These are phyloP conservation scores for Halophytophthora batemanensis DNA, from an alignment of 352 stramenopile genomes.

Conservation along the genomic window DNA sequence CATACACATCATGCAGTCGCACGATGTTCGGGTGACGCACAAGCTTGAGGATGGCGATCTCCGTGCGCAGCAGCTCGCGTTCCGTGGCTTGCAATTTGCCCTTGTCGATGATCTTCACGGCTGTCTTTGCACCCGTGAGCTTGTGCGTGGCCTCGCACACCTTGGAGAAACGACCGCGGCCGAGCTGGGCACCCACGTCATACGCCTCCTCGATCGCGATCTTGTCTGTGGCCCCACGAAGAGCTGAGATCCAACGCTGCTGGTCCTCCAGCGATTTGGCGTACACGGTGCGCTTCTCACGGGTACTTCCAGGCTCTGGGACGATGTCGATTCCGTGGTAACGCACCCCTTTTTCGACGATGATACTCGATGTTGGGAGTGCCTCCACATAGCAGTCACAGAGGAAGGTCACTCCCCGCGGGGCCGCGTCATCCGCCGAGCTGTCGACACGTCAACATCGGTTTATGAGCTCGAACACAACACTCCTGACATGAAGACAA, in stretches of 20 bases:
- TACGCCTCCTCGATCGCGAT: conserved; percentile 90
- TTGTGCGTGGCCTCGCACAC: conserved; percentile 83
- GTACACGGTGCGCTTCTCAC: conserved; percentile 84
- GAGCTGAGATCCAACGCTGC: conserved; percentile 66
- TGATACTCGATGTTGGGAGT: conserved; percentile 37
- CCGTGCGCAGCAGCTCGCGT: conserved; percentile 87
- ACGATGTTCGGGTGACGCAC: conserved; percentile 90
- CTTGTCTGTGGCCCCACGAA: conserved; percentile 85
- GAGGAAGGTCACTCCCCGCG: conserved; percentile 75
- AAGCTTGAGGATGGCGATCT: conserved; percentile 94
- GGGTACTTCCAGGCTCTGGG: conserved; percentile 55
- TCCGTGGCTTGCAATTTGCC: conserved; percentile 83
- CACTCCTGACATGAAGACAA: conserved; percentile 1
- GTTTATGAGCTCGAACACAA: neutral
- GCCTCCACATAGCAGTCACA: conserved; percentile 80
- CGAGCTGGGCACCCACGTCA: conserved; percentile 84
- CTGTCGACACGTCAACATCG: conserved; percentile 14
- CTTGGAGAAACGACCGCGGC: conserved; percentile 85
- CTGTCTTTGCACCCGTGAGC: conserved; percentile 58
- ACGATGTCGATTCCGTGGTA: conserved; percentile 90
- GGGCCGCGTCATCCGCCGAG: conserved; percentile 62
- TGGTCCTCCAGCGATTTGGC: conserved; percentile 71
- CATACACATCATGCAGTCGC: conserved; percentile 87
- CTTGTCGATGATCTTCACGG: conserved; percentile 95
- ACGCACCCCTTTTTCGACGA: conserved; percentile 73